Percentiles rank a stretch among this genome's conserved stretches.
phyloP scores from a whole-genome alignment of 2,329 filamentous ascomycete species.

The Apiospora marii region DNA sequence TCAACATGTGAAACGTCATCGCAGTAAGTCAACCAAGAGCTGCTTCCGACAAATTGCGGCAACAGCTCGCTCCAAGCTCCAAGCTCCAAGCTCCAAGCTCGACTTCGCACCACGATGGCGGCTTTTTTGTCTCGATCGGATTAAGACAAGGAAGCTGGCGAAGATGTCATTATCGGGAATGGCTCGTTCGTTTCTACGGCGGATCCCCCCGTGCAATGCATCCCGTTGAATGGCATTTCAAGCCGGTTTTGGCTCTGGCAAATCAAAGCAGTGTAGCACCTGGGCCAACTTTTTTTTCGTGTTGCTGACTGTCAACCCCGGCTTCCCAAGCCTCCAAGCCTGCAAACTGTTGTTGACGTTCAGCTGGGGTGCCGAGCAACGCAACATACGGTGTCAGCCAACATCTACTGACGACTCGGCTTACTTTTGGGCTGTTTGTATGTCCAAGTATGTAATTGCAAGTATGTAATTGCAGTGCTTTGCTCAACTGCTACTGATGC shows the following conservation, averaged over 20 bases:
- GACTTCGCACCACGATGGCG: neutral
- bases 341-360: conserved; percentile 1
- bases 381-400: conserved; percentile 21
- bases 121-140: neutral
- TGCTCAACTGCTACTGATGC: neutral
- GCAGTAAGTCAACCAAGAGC: neutral
- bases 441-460: neutral
- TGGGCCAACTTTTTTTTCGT: neutral
- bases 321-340: neutral
- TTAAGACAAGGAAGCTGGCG: neutral
- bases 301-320: neutral
- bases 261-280: neutral
- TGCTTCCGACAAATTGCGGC: neutral
- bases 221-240: neutral
- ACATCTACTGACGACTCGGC: neutral
- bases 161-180: conserved; percentile 8
- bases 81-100: neutral
- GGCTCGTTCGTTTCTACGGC: neutral
- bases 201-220: neutral
- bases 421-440: neutral
- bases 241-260: neutral
- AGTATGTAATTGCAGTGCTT: neutral
- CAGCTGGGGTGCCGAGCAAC: conserved; percentile 11
- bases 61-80: neutral
- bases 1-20: conserved; percentile 10